Conservation (phyloP, 106 monocot species). For the Posidonia australis region DNA sequence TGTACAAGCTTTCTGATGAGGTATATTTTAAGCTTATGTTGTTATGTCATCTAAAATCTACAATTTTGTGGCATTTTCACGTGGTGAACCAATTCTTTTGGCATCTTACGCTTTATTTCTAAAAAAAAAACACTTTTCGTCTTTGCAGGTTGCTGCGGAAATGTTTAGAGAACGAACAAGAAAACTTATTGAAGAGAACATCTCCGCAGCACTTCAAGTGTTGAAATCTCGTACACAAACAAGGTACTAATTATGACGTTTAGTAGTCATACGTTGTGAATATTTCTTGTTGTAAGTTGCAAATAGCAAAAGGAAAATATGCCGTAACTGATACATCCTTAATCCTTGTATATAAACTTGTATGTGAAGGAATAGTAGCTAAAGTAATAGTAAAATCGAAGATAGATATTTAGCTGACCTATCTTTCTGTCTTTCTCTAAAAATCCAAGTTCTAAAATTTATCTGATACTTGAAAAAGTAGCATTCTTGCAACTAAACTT, state of each 20-base stretch:
- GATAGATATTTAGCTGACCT: too few relatives aligned
- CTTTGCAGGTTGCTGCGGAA: slow-evolving; percentile 78
- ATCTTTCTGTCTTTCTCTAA: too few relatives aligned
- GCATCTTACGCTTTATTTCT: too few relatives aligned
- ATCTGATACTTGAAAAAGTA: too few relatives aligned
- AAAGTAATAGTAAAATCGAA: too few relatives aligned
- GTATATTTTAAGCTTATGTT: slow-evolving; percentile 46
- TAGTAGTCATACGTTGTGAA: background rate
- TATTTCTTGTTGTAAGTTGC: background rate
- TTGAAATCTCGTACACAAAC: slow-evolving; percentile 68
- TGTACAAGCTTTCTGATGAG: slow-evolving; percentile 65
- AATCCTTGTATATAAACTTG: too few relatives aligned
- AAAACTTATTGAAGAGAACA: slow-evolving; percentile 72
- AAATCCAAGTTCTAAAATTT: too few relatives aligned
- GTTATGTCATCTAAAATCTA: background rate
- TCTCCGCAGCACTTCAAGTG: slow-evolving; percentile 48
- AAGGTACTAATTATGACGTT: slow-evolving; percentile 26
- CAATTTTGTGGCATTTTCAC: background rate
- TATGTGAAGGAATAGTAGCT: too few relatives aligned
- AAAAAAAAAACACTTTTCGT: too few relatives aligned
- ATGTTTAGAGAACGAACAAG: slow-evolving; percentile 75
- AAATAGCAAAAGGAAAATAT: too few relatives aligned
- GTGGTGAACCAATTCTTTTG: background rate
- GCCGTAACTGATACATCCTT: too few relatives aligned
- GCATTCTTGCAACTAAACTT: too few relatives aligned